phyloP scores from a whole-genome alignment of 108 stramenopile species.

The Cyclotella atomus region DNA sequence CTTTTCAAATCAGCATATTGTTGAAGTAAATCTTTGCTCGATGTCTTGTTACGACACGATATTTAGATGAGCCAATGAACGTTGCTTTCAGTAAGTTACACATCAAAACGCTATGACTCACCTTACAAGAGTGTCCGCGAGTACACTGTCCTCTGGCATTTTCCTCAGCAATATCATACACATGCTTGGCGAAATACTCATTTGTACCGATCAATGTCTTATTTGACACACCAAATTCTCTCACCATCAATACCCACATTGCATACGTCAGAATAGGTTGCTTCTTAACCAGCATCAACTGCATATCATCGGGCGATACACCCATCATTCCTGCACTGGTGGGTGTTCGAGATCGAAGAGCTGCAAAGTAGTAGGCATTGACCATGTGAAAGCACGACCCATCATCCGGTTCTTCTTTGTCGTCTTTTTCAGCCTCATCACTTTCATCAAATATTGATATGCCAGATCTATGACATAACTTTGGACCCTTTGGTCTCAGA shows the following conservation, averaged over 20 bases:
- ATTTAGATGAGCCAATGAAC: not conserved
- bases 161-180: constrained; percentile 60
- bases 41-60: constrained; percentile 22
- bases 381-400: constrained; percentile 47
- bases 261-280: constrained; percentile 32
- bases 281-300: constrained; percentile 16
- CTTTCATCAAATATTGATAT: constrained; percentile 24
- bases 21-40: constrained; percentile 47
- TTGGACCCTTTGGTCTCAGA: constrained; percentile 12
- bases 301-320: constrained; percentile 38
- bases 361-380: constrained; percentile 30
- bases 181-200: constrained; percentile 49
- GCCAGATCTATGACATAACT: constrained; percentile 24
- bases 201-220: constrained; percentile 29
- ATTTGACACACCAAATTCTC: constrained; percentile 37
- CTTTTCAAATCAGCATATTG: constrained; percentile 40
- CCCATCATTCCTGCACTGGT: constrained; percentile 86
- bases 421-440: not conserved
- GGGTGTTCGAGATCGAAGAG: constrained; percentile 75
- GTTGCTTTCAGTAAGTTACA: not conserved
- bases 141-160: constrained; percentile 72
- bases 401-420: constrained; percentile 39
- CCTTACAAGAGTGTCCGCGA: constrained; percentile 68
- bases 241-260: constrained; percentile 51
- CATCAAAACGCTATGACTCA: constrained; percentile 3